phyloP scores from a whole-genome alignment of 108 stramenopile genomes.

The Skeletonema grethae region DNA sequence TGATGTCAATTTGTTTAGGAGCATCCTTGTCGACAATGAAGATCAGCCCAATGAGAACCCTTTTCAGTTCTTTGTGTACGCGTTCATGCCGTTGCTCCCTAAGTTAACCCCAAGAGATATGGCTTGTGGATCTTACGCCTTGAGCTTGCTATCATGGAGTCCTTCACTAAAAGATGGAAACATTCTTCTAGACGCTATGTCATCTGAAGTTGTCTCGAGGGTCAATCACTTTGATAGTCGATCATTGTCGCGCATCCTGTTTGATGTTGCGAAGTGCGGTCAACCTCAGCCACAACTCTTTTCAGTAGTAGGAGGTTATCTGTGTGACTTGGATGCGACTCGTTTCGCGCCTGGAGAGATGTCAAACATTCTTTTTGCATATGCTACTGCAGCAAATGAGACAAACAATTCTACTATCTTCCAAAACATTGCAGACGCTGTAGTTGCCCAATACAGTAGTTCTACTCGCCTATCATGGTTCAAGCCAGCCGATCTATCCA shows the following conservation, averaged over 20 bases:
- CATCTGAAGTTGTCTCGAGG: neutral
- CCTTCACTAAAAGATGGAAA: neutral
- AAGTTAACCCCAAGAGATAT: neutral
- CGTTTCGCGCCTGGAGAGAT: neutral
- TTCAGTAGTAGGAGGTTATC: neutral
- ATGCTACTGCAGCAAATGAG: neutral
- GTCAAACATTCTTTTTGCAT: neutral
- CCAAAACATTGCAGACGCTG: neutral
- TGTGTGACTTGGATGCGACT: neutral
- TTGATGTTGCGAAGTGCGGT: neutral
- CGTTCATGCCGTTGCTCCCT: neutral
- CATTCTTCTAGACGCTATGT: neutral
- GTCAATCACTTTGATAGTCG: neutral
- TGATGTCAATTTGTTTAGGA: neutral
- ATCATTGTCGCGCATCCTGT: conserved; percentile 1
- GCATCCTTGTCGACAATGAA: neutral
- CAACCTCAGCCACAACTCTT: neutral
- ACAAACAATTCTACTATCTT: neutral
- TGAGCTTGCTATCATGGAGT: neutral
- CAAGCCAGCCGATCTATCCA: neutral
- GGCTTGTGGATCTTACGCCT: neutral
- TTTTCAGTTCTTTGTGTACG: neutral
- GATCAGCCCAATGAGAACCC: neutral
- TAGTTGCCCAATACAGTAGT: neutral
- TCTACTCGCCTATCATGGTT: neutral